Conservation (phyloP, 805 yeast species). For the Candida germanica region DNA sequence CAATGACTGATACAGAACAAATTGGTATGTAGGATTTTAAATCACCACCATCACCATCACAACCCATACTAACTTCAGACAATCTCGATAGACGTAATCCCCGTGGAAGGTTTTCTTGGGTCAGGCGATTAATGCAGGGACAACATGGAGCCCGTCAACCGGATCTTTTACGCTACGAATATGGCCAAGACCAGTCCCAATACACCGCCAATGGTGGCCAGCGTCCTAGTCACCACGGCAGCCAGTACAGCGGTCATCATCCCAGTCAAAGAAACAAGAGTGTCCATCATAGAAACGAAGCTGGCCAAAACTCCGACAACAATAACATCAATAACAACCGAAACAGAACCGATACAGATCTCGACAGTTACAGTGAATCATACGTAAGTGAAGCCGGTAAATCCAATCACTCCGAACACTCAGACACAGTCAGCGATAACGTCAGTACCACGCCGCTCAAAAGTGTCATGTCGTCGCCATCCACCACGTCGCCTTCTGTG, state of each 20-base stretch:
- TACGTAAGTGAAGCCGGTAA: slow-evolving; percentile 17
- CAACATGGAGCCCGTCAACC: too few relatives aligned
- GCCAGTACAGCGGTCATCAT: background rate
- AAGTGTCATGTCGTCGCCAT: slow-evolving; percentile 40
- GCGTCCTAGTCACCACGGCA: too few relatives aligned
- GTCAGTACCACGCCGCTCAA: slow-evolving; percentile 48
- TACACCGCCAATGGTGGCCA: too few relatives aligned
- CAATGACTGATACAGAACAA: slow-evolving; percentile 6
- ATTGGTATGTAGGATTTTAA: slow-evolving; percentile 8
- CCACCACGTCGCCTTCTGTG: slow-evolving; percentile 40
- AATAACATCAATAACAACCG: background rate
- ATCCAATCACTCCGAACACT: slow-evolving; percentile 19
- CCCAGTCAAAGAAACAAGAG: background rate
- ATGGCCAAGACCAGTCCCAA: too few relatives aligned
- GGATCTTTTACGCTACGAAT: too few relatives aligned
- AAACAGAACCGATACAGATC: slow-evolving; percentile 6
- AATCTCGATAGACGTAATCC: slow-evolving; percentile 11
- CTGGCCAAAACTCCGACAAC: background rate
- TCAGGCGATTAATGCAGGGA: slow-evolving; percentile 15
- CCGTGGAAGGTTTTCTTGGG: slow-evolving; percentile 16
- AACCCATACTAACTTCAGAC: slow-evolving; percentile 5
- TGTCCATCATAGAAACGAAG: background rate
- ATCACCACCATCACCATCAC: background rate
- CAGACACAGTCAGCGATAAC: slow-evolving; percentile 25
- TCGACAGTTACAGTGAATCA: slow-evolving; percentile 4